Evolutionary conservation across 2,329 filamentous ascomycete species (phyloP).

Genomic region (Aureobasidium melanogenum): DNA sequence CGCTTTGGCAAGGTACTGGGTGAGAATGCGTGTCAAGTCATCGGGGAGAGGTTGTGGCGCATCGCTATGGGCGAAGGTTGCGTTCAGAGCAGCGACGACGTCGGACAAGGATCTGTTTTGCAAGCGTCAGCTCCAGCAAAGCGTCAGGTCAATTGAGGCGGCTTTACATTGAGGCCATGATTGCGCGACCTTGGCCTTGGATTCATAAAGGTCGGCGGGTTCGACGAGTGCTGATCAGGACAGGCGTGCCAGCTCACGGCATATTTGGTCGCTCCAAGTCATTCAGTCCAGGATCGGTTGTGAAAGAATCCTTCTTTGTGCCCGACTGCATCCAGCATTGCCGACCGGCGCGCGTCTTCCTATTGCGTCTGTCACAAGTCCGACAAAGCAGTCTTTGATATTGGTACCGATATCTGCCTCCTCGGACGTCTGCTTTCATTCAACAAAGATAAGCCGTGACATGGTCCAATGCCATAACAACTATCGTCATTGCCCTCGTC

Average conservation of each 20-base stretch:
- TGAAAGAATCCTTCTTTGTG: constrained; percentile 6
- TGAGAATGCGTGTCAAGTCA: constrained; percentile 52
- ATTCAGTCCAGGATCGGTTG: background rate
- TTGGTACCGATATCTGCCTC: background rate
- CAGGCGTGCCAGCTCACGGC: background rate
- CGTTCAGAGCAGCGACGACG: constrained; percentile 33
- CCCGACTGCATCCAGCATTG: background rate
- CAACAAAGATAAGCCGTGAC: constrained; percentile 3
- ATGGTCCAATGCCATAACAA: background rate
- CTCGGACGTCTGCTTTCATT: background rate
- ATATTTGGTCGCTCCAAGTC: background rate
- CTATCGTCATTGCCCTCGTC: background rate
- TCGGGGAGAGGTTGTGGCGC: constrained; percentile 51
- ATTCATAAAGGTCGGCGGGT: background rate
- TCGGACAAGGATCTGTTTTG: constrained; percentile 37
- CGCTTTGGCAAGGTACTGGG: constrained; percentile 60
- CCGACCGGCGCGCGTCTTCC: background rate
- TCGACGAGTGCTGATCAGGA: background rate
- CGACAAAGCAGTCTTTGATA: background rate
- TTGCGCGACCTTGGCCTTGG: background rate
- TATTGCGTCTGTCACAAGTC: background rate
- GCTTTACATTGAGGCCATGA: constrained; percentile 13
- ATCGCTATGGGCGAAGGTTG: constrained; percentile 29
- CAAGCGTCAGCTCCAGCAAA: background rate
- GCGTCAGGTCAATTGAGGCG: background rate